phyloP scores from a whole-genome alignment of 805 yeast species.

The Candida caryicola region DNA sequence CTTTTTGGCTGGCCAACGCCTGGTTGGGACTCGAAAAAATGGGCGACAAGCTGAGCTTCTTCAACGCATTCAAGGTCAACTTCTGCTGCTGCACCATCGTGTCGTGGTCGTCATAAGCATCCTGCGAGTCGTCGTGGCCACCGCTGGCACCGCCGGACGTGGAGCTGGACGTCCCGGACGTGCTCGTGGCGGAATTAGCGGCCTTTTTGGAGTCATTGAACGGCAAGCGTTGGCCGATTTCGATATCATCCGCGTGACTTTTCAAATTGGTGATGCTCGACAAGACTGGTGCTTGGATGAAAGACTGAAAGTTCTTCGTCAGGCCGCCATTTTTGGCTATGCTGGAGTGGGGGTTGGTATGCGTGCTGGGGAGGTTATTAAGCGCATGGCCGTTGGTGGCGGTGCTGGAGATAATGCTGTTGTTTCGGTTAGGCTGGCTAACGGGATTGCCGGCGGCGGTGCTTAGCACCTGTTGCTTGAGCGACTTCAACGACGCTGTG shows the following conservation, averaged over 20 bases:
- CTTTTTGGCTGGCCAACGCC: constrained; percentile 6
- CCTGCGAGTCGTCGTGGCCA: constrained; percentile 15
- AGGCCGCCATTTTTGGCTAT: constrained; percentile 4
- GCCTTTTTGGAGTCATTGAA: constrained; percentile 23
- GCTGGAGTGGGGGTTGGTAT: constrained; percentile 7
- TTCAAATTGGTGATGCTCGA: constrained; percentile 34
- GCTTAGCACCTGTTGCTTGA: constrained; percentile 28
- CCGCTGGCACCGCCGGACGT: not conserved
- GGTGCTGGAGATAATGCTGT: constrained; percentile 7
- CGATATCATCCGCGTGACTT: constrained; percentile 26
- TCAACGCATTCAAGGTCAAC: constrained; percentile 42
- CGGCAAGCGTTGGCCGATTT: constrained; percentile 43
- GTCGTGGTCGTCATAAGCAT: constrained; percentile 32
- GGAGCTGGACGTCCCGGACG: constrained; percentile 1
- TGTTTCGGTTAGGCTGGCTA: constrained; percentile 10
- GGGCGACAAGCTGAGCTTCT: constrained; percentile 41
- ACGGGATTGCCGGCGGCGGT: constrained; percentile 9
- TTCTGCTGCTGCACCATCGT: constrained; percentile 40
- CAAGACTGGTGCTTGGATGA: constrained; percentile 46
- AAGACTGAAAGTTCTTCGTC: constrained; percentile 40
- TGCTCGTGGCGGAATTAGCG: constrained; percentile 3
- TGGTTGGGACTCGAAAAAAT: constrained; percentile 33
- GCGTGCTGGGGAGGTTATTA: constrained; percentile 10
- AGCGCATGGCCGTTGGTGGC: constrained; percentile 8
- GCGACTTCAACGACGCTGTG: constrained; percentile 40